phyloP scores from a whole-genome alignment of 164 flowering plant species.

The Tetracentron sinense region DNA sequence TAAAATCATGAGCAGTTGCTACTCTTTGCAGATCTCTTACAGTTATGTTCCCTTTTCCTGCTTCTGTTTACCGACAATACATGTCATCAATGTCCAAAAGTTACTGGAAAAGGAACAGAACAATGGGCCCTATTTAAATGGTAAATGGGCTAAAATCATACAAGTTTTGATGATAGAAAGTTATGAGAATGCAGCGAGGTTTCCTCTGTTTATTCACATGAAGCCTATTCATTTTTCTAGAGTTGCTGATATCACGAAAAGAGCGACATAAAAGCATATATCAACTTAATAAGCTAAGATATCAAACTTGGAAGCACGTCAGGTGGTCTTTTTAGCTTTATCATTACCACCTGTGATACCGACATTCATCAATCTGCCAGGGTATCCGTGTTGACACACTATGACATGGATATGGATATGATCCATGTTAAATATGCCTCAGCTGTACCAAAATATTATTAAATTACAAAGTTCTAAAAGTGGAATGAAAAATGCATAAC shows the following conservation, averaged over 20 bases:
- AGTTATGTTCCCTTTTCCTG: slow-evolving; percentile 60
- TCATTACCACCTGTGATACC: no score
- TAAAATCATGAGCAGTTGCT: slow-evolving; percentile 71
- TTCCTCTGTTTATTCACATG: neutral
- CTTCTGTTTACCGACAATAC: slow-evolving; percentile 37
- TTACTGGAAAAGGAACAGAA: neutral
- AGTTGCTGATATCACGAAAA: neutral
- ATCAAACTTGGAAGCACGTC: neutral
- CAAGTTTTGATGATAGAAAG: no score
- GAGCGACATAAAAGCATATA: neutral
- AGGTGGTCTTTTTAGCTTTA: no score
- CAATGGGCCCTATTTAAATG: neutral
- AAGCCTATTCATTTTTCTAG: neutral
- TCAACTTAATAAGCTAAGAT: neutral
- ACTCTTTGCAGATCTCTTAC: slow-evolving; percentile 54
- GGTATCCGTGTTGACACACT: no score
- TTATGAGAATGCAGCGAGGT: no score
- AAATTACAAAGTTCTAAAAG: no score
- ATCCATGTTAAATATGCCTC: no score
- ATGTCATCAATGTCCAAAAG: slow-evolving; percentile 9
- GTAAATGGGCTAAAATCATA: neutral
- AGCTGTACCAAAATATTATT: no score
- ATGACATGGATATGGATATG: no score
- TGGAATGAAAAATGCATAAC: no score
- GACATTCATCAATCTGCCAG: no score